Base-by-base conservation (phyloP, 2,329 filamentous ascomycete genomes). In the Aureobasidium sp. region DNA sequence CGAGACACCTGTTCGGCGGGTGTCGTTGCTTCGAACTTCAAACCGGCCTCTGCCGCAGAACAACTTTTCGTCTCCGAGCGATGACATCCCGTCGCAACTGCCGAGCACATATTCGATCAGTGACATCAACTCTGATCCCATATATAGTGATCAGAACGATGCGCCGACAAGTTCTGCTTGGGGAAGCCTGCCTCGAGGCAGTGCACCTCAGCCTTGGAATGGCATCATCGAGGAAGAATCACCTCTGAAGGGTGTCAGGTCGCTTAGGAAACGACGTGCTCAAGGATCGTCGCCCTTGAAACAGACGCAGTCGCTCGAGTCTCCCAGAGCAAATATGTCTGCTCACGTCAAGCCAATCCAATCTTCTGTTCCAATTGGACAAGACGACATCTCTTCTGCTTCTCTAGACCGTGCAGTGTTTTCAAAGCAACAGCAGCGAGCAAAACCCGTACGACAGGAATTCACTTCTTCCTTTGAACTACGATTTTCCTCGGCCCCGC, bases 101-200 rank as follows among this genome's bases (percentile, higher is more conserved):
- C 72, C 72, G 1, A 72, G 68, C 9, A 69, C 71, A 2, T 74
- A 73, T 48, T 71, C 70, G 7, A 61, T 73, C 24, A 72, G 69
- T 37, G 68, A 71, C 42, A 61, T 66, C 8, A 67, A 68, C 44
- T 62, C 40, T 17, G 44, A 52, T 52, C 59, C 29, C 12, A 27
- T 48, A 7, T 22, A 48, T 22, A 40, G 56, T 24, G 56, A 59
- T 29, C 33, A 50, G 27, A n/a, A 52, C 14, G 54, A 56, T 27
- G 54, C 60, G 7, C 57, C 56, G 7, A 47, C 61, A 2, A 58
- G 52, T 56, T 58, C 33, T 33, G 54, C 15, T 44, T 66, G 60
- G 60, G 57, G 39, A 31, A 40, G 19, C 33, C 49, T 60, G 5
- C 57, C 57, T 6, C 24, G 45, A 49, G 57, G 57, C 15, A 50